Evolutionary conservation across 805 yeast species (phyloP), one percentile per base, ranked within the genome.

Genomic region (Yarrowia alimentaria): DNA sequence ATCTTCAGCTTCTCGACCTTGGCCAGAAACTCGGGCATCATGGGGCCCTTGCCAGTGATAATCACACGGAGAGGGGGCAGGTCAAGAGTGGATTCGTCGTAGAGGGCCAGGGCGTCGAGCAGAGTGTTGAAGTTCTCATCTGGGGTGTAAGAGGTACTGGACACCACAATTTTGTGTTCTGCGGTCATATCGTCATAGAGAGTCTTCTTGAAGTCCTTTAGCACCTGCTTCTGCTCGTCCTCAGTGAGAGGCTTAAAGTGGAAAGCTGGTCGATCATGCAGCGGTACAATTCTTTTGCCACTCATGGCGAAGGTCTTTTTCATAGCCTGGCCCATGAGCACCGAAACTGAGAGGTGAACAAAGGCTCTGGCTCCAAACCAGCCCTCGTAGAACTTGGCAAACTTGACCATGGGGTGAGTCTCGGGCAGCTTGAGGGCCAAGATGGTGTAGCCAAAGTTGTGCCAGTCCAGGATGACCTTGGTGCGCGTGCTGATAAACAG

Each of bases 1-100:
- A 76, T 72, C 4, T 62, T 54, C 53, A 74, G 65, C 8, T 63
- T 58, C n/a, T 68, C 59, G 1, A 85, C 83, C 18, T 70, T 63
- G 2, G 60, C 54, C 21, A 77, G 61, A 58, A 82, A 84, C 16
- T 75, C 68, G 2, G 67, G 64, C 57, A 79, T 79, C 66, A 85
- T 64, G 0, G 98, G 98, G 0, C 99, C 99, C 64, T 90, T 91
- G 0, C 99, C 99, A 0, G 99, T 93, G n/a, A 93, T 83, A n/a
- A 93, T 67, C 49, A 88, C 77, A 29, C 80, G 64, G 1, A 90
- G 61, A 3, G 73, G 75, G 1, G 81, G 80, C 3, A 74, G 56
- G 1, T 56, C 25, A 7, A 20, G 18, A 7, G 29, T 43, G 4
- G 47, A 49, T 29, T 56, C 45, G 42, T 85, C 90, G 56, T 87